Conservation (phyloP, 768 basidiomycete species). For the Tremella yokohamensis region DNA sequence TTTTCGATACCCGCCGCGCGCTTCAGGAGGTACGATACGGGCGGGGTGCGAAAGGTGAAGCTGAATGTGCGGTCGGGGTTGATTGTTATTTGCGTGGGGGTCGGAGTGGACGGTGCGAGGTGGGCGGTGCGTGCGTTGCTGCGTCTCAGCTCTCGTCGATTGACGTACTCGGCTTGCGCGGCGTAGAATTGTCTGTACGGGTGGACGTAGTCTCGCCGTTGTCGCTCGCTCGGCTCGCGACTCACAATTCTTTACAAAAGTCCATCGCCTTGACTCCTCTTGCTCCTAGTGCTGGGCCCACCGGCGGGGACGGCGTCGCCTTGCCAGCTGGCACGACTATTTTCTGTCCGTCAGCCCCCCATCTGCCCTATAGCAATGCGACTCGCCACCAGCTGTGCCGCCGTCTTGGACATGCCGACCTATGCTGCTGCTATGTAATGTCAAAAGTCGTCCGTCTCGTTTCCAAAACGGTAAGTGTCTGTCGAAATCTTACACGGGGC, state of each 20-base stretch:
- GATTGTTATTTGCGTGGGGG: conserved; percentile 87
- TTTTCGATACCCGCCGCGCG: conserved; percentile 84
- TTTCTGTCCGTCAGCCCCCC: conserved; percentile 31
- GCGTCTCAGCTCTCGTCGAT: neutral
- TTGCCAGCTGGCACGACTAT: conserved; percentile 87
- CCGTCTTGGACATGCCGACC: conserved; percentile 2
- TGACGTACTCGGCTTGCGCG: no score
- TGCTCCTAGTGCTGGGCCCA: conserved; percentile 95
- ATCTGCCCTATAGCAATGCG: neutral
- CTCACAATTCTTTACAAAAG: conserved; percentile 91
- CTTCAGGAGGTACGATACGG: conserved; percentile 84
- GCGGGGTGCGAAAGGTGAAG: conserved; percentile 79
- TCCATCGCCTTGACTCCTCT: conserved; percentile 99
- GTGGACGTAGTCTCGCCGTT: no score
- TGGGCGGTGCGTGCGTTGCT: conserved; percentile 89
- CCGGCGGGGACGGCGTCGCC: conserved; percentile 90
- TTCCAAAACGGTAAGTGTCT: no score
- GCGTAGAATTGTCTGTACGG: no score
- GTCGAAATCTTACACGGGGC: no score
- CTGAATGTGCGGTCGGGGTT: conserved; percentile 93
- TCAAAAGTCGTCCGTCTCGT: no score
- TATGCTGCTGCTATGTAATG: no score
- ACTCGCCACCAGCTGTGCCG: neutral
- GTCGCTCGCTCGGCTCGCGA: no score
- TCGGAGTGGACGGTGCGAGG: conserved; percentile 76